Percentiles rank a stretch among this genome's conserved stretches.
Evolutionary conservation across 2,329 filamentous ascomycete genomes (phyloP).

Genomic region (Colletotrichum navitas): DNA sequence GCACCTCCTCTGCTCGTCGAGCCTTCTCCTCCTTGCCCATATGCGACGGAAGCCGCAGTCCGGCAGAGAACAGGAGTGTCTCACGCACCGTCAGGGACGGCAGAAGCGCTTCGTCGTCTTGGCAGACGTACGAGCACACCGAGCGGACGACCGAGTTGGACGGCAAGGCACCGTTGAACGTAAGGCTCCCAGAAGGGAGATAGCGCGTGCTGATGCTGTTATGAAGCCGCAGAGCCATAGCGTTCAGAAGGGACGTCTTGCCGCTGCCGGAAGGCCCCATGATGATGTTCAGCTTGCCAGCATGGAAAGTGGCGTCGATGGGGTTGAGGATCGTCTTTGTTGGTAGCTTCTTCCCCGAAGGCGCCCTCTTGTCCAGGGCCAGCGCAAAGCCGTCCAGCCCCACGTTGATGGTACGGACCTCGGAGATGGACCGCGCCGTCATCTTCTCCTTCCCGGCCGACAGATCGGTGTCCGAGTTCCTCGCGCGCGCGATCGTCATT

Average conservation of each 20-base stretch:
- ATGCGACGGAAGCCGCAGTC: constrained; percentile 76
- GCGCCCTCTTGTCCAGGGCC: constrained; percentile 71
- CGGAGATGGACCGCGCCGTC: constrained; percentile 62
- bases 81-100: constrained; percentile 82
- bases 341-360: constrained; percentile 64
- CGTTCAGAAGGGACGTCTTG: constrained; percentile 80
- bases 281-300: constrained; percentile 79
- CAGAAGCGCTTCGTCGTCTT: constrained; percentile 81
- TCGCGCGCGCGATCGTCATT: constrained; percentile 76
- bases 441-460: constrained; percentile 80
- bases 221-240: constrained; percentile 76
- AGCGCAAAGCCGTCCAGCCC: constrained; percentile 74
- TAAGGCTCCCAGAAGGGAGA: constrained; percentile 70
- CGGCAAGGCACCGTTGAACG: constrained; percentile 77
- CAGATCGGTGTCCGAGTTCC: constrained; percentile 69
- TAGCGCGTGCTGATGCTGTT: constrained; percentile 74
- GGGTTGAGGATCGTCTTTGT: constrained; percentile 74
- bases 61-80: constrained; percentile 78
- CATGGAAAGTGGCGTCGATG: constrained; percentile 74
- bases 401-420: constrained; percentile 73
- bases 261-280: constrained; percentile 85
- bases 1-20: constrained; percentile 75
- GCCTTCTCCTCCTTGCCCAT: constrained; percentile 78
- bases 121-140: constrained; percentile 81
- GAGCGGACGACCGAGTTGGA: constrained; percentile 77